Percentiles rank a stretch among this genome's conserved stretches.
Evolutionary conservation across 352 stramenopile genomes (phyloP).

Genomic region (Pythium brassicae): DNA sequence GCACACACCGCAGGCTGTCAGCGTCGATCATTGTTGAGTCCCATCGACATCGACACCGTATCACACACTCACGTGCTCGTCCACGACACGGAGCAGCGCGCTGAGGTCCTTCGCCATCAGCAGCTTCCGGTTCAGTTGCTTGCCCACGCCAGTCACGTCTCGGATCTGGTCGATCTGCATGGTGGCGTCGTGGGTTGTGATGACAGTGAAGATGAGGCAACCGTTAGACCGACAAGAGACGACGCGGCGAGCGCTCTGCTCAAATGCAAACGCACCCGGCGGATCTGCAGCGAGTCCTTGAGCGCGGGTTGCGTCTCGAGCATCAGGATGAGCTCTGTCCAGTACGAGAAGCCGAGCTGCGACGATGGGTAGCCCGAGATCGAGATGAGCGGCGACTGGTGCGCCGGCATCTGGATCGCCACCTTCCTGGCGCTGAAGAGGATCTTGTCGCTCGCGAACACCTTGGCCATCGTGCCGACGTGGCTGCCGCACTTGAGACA

Average conservation of each 20-base stretch:
- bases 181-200: no score
- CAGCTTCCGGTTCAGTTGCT: conserved; percentile 57
- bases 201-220: no score
- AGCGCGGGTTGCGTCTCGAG: conserved; percentile 63
- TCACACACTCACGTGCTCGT: conserved; percentile 42
- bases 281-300: conserved; percentile 62
- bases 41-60: neutral
- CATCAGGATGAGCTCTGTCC: conserved; percentile 76
- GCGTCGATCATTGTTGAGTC: neutral
- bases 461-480: conserved; percentile 50
- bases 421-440: conserved; percentile 63
- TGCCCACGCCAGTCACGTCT: conserved; percentile 36
- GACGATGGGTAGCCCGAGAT: conserved; percentile 75
- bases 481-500: conserved; percentile 63
- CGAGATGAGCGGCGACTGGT: conserved; percentile 67
- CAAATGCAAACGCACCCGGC: conserved; percentile 32
- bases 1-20: no score
- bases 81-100: conserved; percentile 52
- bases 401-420: conserved; percentile 66
- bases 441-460: conserved; percentile 68
- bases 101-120: conserved; percentile 59
- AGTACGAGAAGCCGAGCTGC: conserved; percentile 67
- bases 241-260: neutral
- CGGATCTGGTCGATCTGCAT: conserved; percentile 59
- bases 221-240: neutral